Evolutionary conservation across 805 yeast species (phyloP), one percentile per base, ranked within the genome.

Genomic region (Kluyveromyces nonfermentans): DNA sequence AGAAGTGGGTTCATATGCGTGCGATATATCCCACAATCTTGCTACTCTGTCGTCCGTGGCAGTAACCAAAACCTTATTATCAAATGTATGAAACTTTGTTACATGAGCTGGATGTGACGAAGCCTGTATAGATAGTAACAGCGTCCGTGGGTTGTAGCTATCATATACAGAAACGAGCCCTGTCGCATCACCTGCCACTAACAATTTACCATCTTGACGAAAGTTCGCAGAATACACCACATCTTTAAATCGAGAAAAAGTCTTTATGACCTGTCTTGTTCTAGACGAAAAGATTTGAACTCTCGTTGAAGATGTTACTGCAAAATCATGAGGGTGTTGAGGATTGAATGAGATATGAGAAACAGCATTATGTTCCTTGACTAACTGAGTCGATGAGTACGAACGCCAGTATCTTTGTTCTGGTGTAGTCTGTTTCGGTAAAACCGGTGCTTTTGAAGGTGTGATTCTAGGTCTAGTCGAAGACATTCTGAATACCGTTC

Each of bases 321-420:
- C 97, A 67, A 90, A 85, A 65, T 93, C 96, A 59, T 85, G 81
- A 5, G 96, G 95, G 14, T 80, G 68, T 33, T 72, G 74, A 1
- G 96, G 96, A 60, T 85, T 88, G 72, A 93, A 93, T 50, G 81
- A 74, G 44, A 93, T 80, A 60, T 87, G 94, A 31, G 85, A 80
- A 35, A 93, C 86, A 34, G 97, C 86, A 63, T 85, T 88, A 65
- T 85, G 90, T 62, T 93, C 97, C 62, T 93, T 90, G 21, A 89
- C 87, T 33, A 93, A 71, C 60, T 90, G 90, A 2, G 97, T 90
- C 51, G 79, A 82, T 25, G 75, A 71, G 62, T 82, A 89, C 6
- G 87, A 85, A 54, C 94, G 73, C 97, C 97, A 93, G 67, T 85
- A 90, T 53, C 94, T 74, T 57, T 88, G 95, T 52, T 90, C 97